Conservation (phyloP, 768 basidiomycete species). For the Lentinula sp. region DNA sequence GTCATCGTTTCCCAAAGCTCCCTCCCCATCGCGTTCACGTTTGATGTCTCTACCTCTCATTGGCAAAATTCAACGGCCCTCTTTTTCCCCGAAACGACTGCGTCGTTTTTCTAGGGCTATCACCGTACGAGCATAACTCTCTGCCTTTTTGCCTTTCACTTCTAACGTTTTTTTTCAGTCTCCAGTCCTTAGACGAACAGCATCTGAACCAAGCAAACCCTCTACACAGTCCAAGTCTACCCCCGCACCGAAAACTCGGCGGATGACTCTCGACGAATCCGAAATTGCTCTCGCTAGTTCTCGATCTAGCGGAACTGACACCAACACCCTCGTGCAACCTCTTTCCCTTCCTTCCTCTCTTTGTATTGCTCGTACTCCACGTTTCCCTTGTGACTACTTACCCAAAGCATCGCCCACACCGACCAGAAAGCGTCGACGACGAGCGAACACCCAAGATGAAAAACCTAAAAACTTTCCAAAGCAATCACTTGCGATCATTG, state of each 20-base stretch:
- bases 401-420: neutral
- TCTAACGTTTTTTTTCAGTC: neutral
- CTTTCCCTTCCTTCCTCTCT: neutral
- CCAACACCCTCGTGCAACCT: neutral
- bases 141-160: neutral
- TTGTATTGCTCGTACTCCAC: neutral
- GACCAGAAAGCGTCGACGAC: neutral
- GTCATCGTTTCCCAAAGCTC: neutral
- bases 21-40: neutral
- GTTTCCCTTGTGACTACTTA: neutral
- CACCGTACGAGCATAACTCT: neutral
- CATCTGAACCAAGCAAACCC: neutral
- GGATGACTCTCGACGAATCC: constrained; percentile 3
- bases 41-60: neutral
- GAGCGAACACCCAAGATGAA: neutral
- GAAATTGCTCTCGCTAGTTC: neutral
- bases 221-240: neutral
- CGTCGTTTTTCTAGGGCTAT: neutral
- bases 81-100: neutral
- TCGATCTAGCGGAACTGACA: neutral
- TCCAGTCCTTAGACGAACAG: neutral
- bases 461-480: neutral
- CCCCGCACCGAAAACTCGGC: neutral
- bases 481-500: neutral
- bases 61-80: neutral